Evolutionary conservation across 2,329 filamentous ascomycete genomes (phyloP), one percentile per base, ranked within the genome.

Genomic region (Ceratocystis diversiconidia): DNA sequence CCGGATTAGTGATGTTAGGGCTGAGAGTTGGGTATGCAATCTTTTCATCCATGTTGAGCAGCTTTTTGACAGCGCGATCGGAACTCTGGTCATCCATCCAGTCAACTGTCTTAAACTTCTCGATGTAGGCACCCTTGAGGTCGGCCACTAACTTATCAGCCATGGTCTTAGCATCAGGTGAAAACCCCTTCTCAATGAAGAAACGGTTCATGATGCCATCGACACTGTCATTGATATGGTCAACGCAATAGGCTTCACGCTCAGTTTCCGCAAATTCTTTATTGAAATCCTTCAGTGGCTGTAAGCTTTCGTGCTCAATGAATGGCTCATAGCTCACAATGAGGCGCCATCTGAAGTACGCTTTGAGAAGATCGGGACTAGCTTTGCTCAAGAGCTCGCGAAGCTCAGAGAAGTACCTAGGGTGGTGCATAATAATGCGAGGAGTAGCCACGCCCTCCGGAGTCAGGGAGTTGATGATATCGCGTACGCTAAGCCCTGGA

Each of bases 131-230:
- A 17, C 80, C 77, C 73, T 87, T 88, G 71, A 90, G 86, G 69
- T 88, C 84, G 8, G 81, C 80, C n/a, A 89, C 81, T 69, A 91
- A 85, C 64, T 84, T 79, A 67, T 89, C 84, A n/a, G 85, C 85
- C 59, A 88, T 82, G 2, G 82, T 75, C 71, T 88, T 87, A 0
- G 85, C 85, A 19, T 83, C 80, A 10, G 85, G 79, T 0, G 85
- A 83, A 70, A 89, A 90, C 0, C 85, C 80, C 61, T 83, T 82
- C 68, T 89, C 81, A 1, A 89, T 79, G 69, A 85, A 91, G 75
- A 89, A 89, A 28, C 85, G 82, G 71, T 85, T 86, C 17, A 89
- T 75, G 62, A 87, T 85, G 85, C 86, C 89, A 2, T 82, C 82
- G 25, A 89, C 72, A 5, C 81, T 80, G 25, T 74, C 72, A 68